Percentiles rank a stretch among this genome's conserved stretches.
Conservation (phyloP, 2,329 filamentous ascomycete species). For the Pseudodiploospora longispora region DNA sequence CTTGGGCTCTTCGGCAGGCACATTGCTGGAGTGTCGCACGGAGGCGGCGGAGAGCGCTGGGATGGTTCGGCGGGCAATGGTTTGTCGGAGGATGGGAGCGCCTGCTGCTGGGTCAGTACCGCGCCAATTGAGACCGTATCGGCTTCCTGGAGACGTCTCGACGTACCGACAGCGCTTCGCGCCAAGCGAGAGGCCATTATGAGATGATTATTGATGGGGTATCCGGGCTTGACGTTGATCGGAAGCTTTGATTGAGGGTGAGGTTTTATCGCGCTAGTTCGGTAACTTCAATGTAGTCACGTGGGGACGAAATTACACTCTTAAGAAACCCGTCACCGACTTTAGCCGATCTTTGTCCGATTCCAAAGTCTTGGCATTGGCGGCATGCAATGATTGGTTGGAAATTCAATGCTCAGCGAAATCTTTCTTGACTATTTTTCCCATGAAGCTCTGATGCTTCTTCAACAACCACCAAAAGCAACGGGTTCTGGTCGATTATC, state of each 20-base stretch:
- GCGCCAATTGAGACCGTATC: slow-evolving; percentile 20
- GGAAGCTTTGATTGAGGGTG: slow-evolving; percentile 37
- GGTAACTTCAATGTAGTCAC: slow-evolving; percentile 28
- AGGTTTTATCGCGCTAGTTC: slow-evolving; percentile 43
- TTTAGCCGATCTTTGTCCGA: slow-evolving; percentile 18
- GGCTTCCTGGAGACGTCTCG: slow-evolving; percentile 8
- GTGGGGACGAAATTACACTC: slow-evolving; percentile 19
- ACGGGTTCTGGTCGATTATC: no score
- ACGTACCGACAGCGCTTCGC: slow-evolving; percentile 90
- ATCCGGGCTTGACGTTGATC: slow-evolving; percentile 36
- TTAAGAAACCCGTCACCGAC: neutral
- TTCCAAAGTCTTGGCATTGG: slow-evolving; percentile 4
- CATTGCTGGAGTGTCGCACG: slow-evolving; percentile 64
- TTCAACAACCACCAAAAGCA: no score
- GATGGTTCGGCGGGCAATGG: slow-evolving; percentile 65
- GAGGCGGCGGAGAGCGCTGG: slow-evolving; percentile 65
- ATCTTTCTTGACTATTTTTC: slow-evolving; percentile 15
- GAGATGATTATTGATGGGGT: slow-evolving; percentile 50
- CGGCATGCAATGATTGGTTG: slow-evolving; percentile 18
- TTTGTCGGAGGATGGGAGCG: slow-evolving; percentile 83
- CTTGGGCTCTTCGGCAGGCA: slow-evolving; percentile 83
- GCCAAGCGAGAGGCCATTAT: slow-evolving; percentile 97
- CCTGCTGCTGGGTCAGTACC: slow-evolving; percentile 43
- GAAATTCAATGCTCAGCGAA: slow-evolving; percentile 19
- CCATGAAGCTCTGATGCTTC: no score